Percentiles rank a stretch among this genome's conserved stretches.
phyloP scores from a whole-genome alignment of 2,329 filamentous ascomycete genomes.

The Leptographium radiaticola region DNA sequence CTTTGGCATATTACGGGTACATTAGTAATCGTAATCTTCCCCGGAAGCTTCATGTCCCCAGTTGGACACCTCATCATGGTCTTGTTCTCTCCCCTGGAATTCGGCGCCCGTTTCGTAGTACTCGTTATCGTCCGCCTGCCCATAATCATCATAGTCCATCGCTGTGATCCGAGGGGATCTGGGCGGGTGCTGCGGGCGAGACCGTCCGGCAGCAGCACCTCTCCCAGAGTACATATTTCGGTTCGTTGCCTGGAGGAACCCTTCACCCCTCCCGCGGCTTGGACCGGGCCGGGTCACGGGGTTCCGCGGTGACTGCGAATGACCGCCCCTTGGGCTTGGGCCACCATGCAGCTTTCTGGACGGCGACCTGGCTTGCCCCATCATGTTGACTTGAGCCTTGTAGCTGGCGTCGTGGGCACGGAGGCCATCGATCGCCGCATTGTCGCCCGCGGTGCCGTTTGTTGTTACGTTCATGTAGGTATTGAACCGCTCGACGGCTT shows the following conservation, averaged over 20 bases:
- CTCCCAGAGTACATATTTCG: background rate
- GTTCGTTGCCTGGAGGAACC: background rate
- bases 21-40: background rate
- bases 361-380: background rate
- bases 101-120: background rate
- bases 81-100: background rate
- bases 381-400: background rate
- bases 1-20: too few species aligned
- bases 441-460: conserved; percentile 1
- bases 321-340: background rate
- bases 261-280: background rate
- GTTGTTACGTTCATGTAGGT: conserved; percentile 4
- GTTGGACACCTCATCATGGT: background rate
- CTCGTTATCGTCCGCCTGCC: background rate
- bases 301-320: background rate
- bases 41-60: background rate
- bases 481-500: conserved; percentile 1
- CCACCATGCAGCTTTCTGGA: background rate
- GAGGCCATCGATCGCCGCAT: background rate
- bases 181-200: background rate
- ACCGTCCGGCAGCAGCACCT: background rate
- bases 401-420: conserved; percentile 1
- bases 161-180: background rate
- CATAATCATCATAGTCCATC: background rate
- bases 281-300: background rate